Conservation (phyloP, 2,329 filamentous ascomycete species). For the Epichloe coenophiala region DNA sequence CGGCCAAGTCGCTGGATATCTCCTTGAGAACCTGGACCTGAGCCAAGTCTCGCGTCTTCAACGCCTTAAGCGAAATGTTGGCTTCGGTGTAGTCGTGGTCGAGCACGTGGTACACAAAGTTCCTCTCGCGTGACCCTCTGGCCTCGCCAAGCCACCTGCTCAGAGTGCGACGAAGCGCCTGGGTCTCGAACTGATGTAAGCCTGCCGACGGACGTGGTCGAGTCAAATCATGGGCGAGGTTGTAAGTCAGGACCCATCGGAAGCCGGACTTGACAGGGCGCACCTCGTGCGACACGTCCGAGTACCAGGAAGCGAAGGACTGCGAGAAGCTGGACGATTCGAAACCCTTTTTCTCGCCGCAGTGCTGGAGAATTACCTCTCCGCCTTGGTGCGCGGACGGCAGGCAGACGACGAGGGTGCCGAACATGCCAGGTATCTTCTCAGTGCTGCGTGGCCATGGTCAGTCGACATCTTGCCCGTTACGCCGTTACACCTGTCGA, state of each 20-base stretch:
- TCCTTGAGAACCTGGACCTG: conserved; percentile 14
- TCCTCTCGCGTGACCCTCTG: neutral
- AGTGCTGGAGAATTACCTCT: conserved; percentile 27
- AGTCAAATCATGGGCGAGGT: conserved; percentile 22
- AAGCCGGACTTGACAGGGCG: conserved; percentile 31
- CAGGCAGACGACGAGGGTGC: conserved; percentile 33
- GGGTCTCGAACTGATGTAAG: conserved; percentile 1
- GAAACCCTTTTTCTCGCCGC: conserved; percentile 18
- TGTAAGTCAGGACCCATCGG: conserved; percentile 39
- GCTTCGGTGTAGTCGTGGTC: conserved; percentile 21
- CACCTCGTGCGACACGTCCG: conserved; percentile 39
- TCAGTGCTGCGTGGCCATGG: conserved; percentile 20
- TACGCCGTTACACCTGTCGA: neutral
- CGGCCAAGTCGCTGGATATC: conserved; percentile 11
- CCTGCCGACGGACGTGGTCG: conserved; percentile 11
- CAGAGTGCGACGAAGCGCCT: conserved; percentile 11
- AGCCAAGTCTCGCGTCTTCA: conserved; percentile 17
- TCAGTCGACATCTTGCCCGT: neutral
- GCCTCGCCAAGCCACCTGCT: conserved; percentile 13
- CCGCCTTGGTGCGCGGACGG: conserved; percentile 35
- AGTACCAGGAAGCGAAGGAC: conserved; percentile 28
- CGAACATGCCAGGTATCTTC: conserved; percentile 35
- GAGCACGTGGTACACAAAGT: conserved; percentile 17
- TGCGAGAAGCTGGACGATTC: conserved; percentile 13
- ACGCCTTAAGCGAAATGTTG: conserved; percentile 13